phyloP scores from a whole-genome alignment of 306 rosid species.

The Citrullus amarus region DNA sequence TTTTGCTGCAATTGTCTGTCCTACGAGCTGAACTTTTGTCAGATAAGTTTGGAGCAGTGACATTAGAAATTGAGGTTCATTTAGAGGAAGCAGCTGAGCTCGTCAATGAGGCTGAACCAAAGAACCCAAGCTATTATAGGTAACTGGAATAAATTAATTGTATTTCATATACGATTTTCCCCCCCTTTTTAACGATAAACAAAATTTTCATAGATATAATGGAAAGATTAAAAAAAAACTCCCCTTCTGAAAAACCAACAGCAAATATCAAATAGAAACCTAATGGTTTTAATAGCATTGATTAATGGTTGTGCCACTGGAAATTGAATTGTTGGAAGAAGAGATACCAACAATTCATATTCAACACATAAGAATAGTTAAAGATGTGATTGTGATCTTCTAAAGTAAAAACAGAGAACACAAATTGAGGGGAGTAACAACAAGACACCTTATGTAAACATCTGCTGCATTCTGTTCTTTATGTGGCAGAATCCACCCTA shows the following conservation, averaged over 20 bases:
- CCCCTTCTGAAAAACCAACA: neutral
- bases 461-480: neutral
- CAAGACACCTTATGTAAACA: neutral
- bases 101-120: conserved; percentile 47
- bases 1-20: conserved; percentile 69
- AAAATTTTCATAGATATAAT: neutral
- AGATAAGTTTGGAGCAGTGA: conserved; percentile 48
- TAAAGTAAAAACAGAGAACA: neutral
- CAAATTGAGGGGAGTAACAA: neutral
- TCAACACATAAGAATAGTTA: neutral
- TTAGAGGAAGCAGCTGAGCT: conserved; percentile 98
- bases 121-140: conserved; percentile 84
- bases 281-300: neutral
- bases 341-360: neutral
- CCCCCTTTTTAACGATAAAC: neutral
- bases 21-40: conserved; percentile 70
- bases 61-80: conserved; percentile 71
- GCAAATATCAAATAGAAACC: neutral
- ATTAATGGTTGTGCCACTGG: neutral
- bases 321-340: neutral
- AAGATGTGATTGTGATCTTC: neutral
- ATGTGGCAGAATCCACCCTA: neutral
- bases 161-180: neutral
- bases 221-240: neutral
- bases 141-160: conserved; percentile 13